Conservation (phyloP, 1,139 yeast species). For the Debaryomycetaceae sp. region DNA sequence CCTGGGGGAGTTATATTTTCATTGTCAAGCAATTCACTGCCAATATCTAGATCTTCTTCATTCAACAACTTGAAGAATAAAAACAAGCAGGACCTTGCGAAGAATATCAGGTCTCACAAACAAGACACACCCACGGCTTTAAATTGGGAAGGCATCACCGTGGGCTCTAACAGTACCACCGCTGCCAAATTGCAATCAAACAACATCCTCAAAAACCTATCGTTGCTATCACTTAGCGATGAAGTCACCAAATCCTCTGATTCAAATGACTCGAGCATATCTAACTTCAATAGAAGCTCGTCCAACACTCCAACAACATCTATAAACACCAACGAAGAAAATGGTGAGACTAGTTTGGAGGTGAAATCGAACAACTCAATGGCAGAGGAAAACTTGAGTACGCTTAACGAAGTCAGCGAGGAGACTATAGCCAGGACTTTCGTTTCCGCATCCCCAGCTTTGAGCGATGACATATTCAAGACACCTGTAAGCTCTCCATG, state of each 20-base stretch:
- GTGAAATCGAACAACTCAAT: constrained; percentile 1
- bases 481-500: neutral
- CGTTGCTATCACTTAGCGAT: constrained; percentile 3
- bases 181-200: constrained; percentile 7
- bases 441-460: neutral
- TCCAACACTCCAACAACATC: constrained; percentile 41
- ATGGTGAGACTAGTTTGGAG: neutral
- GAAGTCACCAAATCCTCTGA: constrained; percentile 13
- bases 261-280: constrained; percentile 21
- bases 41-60: constrained; percentile 15
- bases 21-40: neutral
- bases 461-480: neutral
- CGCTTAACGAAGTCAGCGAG: constrained; percentile 3
- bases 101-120: constrained; percentile 24
- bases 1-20: constrained; percentile 2
- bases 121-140: constrained; percentile 27
- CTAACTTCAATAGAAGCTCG: constrained; percentile 25
- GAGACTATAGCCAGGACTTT: neutral
- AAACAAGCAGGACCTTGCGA: constrained; percentile 22
- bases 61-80: constrained; percentile 20
- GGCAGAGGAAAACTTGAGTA: constrained; percentile 1
- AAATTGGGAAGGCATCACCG: neutral
- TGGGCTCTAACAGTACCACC: neutral
- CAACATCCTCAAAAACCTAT: constrained; percentile 6
- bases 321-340: constrained; percentile 17